Evolutionary conservation across 2,329 filamentous ascomycete genomes (phyloP), one percentile per base, ranked within the genome.

Genomic region (Talaromyces sp.): DNA sequence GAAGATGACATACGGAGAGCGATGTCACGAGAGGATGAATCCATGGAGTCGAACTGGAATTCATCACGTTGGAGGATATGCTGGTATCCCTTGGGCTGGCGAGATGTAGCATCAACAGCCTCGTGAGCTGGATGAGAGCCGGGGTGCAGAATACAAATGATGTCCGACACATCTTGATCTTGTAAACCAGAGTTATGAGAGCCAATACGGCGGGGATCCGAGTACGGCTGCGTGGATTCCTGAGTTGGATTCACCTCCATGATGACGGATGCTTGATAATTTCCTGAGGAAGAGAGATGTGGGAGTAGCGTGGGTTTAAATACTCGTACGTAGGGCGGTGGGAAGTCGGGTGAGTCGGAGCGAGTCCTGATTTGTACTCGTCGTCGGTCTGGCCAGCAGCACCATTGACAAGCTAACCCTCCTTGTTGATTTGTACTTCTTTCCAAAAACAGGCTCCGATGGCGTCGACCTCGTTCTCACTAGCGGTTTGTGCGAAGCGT

Each of bases 121-220:
- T 83, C 82, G 68, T 89, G 88, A 22, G 94, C 92, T 24, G 86
- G 85, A 45, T 87, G 82, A 2, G 92, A 91, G 69, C 87, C 87
- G 11, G 94, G 93, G 70, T 96, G 88, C 33, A 98, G 84, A 65
- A 97, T 88, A 78, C 93, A 96, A 69, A 97, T 87, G 70, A 97
- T 92, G 78, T 97, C 93, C 67, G 91, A 87, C 59, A 95, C 86
- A 75, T 97, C 93, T 69, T 91, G 86, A 70, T 93, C 89, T 62
- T 86, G 89, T 67, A 97, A 88, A 64, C 91, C 92, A 47, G 92
- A 95, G 74, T 92, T 91, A 77, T 92, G 90, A 74, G 89, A 84
- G 64, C 92, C 92, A 67, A 91, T 76, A 63, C 92, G 88, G 68
- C 92, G 87, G 47, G 92, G 92, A 75, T 97, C 93, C 69, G 93